Conservation (phyloP, 345 rosid genomes). For the Theobroma cacao region DNA sequence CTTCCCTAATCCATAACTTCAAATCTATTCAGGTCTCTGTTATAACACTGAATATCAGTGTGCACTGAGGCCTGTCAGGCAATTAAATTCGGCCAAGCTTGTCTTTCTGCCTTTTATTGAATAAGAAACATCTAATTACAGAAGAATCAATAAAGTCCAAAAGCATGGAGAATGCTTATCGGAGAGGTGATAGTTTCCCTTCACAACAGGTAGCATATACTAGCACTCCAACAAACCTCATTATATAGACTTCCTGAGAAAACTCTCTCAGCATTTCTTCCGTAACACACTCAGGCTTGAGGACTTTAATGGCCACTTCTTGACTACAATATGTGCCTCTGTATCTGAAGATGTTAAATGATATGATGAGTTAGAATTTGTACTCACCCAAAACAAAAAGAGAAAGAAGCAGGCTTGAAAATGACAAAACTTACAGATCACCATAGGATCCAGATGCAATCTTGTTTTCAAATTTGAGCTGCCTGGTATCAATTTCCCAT, state of each 20-base stretch:
- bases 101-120: not conserved
- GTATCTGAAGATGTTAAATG: constrained; percentile 47
- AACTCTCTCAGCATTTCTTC: constrained; percentile 80
- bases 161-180: not conserved
- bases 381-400: not conserved
- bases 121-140: not conserved
- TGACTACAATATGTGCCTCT: constrained; percentile 89
- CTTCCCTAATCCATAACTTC: not conserved
- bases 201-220: constrained; percentile 4
- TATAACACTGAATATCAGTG: not conserved
- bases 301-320: constrained; percentile 90
- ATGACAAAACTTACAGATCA: constrained; percentile 64
- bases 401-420: constrained; percentile 2
- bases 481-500: constrained; percentile 89
- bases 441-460: constrained; percentile 90
- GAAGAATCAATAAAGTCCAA: not conserved
- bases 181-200: not conserved
- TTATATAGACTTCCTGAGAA: constrained; percentile 91
- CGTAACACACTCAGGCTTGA: constrained; percentile 80
- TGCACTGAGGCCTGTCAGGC: not conserved
- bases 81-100: not conserved
- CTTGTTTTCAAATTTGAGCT: constrained; percentile 65
- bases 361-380: constrained; percentile 9
- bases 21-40: not conserved
- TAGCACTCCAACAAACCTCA: constrained; percentile 61